These are phyloP conservation scores for Zymoseptoria crescenta DNA, from an alignment of 2,329 filamentous ascomycete species.

Conservation along the genomic window DNA sequence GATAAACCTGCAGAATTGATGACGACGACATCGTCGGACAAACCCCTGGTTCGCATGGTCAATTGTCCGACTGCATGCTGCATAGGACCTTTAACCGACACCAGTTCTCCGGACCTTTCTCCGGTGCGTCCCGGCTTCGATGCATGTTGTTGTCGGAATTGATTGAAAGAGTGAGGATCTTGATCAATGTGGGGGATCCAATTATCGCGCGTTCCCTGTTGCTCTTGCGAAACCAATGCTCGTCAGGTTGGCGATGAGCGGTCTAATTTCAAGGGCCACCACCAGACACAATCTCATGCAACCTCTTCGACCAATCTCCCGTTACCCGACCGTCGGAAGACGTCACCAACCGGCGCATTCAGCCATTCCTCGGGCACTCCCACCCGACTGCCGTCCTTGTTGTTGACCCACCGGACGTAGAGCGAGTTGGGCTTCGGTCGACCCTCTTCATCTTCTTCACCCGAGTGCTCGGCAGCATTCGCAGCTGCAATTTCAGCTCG, in stretches of 20 bases:
- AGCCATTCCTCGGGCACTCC: constrained; percentile 63
- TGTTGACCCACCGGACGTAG: constrained; percentile 65
- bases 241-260: background rate
- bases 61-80: background rate
- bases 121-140: background rate
- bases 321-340: constrained; percentile 41
- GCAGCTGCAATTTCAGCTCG: constrained; percentile 42
- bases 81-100: background rate
- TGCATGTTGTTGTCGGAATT: background rate
- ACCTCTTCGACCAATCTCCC: constrained; percentile 10
- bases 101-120: background rate
- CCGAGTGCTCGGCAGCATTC: constrained; percentile 40
- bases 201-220: background rate
- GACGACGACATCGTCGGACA: background rate
- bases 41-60: background rate
- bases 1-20: background rate
- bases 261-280: no score
- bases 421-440: constrained; percentile 40
- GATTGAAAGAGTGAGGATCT: background rate
- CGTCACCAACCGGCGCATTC: constrained; percentile 50
- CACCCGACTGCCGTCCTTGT: constrained; percentile 55
- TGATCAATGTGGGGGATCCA: background rate
- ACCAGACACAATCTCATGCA: background rate
- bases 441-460: constrained; percentile 29
- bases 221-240: background rate